Conservation (phyloP, 768 basidiomycete genomes). For the Russula sp. region DNA sequence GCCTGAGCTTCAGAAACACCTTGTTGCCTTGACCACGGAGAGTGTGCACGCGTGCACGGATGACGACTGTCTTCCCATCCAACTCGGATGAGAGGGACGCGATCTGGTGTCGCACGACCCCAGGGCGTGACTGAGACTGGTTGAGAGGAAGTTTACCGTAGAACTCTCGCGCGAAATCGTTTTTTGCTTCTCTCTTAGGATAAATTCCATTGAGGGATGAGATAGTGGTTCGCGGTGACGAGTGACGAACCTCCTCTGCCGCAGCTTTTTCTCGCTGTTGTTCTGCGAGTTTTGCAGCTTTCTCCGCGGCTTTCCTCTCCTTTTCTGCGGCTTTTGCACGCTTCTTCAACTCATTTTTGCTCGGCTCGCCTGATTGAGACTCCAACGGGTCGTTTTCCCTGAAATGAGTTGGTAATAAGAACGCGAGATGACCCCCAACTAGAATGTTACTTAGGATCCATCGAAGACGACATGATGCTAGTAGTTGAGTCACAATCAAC, state of each 20-base stretch:
- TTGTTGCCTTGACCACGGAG: slow-evolving; percentile 91
- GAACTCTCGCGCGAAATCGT: slow-evolving; percentile 76
- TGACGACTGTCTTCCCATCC: slow-evolving; percentile 70
- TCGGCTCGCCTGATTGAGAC: slow-evolving; percentile 47
- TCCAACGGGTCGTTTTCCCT: slow-evolving; percentile 6
- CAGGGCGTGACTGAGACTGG: slow-evolving; percentile 79
- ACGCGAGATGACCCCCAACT: background rate
- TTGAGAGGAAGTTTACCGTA: slow-evolving; percentile 89
- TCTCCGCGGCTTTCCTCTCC: slow-evolving; percentile 83
- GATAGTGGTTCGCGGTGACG: background rate
- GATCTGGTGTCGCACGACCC: slow-evolving; percentile 62
- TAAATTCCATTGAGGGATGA: background rate
- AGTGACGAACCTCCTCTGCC: slow-evolving; percentile 53
- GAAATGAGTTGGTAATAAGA: background rate
- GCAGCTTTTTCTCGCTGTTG: slow-evolving; percentile 64
- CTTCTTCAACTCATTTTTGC: slow-evolving; percentile 90
- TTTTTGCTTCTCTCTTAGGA: slow-evolving; percentile 20
- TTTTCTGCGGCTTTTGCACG: slow-evolving; percentile 89
- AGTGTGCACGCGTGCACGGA: slow-evolving; percentile 90
- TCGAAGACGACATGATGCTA: slow-evolving; percentile 25
- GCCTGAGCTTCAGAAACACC: slow-evolving; percentile 89
- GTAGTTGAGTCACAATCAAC: background rate
- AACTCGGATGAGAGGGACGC: slow-evolving; percentile 55
- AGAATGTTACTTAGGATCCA: slow-evolving; percentile 18
- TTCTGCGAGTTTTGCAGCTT: slow-evolving; percentile 75